Percentiles rank a stretch among this genome's conserved stretches.
Conservation (phyloP, 805 yeast species). For the Wickerhamomyces queroliae region DNA sequence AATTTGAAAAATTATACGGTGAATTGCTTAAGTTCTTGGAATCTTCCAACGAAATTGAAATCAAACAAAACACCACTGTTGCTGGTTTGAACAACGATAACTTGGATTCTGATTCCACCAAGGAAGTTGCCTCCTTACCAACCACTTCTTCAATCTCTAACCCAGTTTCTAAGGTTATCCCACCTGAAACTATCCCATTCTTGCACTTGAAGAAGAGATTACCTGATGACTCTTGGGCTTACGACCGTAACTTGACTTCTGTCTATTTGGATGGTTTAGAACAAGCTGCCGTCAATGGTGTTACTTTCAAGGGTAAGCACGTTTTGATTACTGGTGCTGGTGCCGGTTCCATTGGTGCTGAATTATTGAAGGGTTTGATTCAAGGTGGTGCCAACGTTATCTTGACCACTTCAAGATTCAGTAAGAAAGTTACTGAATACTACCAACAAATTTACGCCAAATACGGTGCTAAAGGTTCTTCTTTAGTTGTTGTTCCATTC, state of each 20-base stretch:
- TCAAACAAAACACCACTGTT: slow-evolving; percentile 53
- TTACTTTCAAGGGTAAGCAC: slow-evolving; percentile 80
- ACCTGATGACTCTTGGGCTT: slow-evolving; percentile 72
- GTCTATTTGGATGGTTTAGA: slow-evolving; percentile 86
- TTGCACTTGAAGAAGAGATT: slow-evolving; percentile 82
- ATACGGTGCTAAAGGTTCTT: slow-evolving; percentile 88
- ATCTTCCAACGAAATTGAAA: slow-evolving; percentile 63
- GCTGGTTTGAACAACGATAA: slow-evolving; percentile 47
- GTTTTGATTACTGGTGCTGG: slow-evolving; percentile 98
- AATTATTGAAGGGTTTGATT: slow-evolving; percentile 86
- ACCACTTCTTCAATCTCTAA: slow-evolving; percentile 62
- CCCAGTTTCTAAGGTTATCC: slow-evolving; percentile 69
- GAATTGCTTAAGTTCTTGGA: slow-evolving; percentile 66
- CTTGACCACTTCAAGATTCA: slow-evolving; percentile 94
- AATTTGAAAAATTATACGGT: slow-evolving; percentile 66
- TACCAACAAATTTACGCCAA: slow-evolving; percentile 92
- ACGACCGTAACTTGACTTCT: slow-evolving; percentile 73
- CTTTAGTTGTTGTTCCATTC: slow-evolving; percentile 94
- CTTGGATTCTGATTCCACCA: slow-evolving; percentile 48
- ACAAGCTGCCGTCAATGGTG: slow-evolving; percentile 90
- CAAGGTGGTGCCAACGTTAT: slow-evolving; percentile 98
- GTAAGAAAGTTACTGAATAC: slow-evolving; percentile 90
- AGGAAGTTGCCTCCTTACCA: slow-evolving; percentile 82
- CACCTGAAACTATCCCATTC: slow-evolving; percentile 88
- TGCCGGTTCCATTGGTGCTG: slow-evolving; percentile 98